Evolutionary conservation across 257 asterid genomes (phyloP), one percentile per base, ranked within the genome.

Genomic region (Solanum lycopersicoides): DNA sequence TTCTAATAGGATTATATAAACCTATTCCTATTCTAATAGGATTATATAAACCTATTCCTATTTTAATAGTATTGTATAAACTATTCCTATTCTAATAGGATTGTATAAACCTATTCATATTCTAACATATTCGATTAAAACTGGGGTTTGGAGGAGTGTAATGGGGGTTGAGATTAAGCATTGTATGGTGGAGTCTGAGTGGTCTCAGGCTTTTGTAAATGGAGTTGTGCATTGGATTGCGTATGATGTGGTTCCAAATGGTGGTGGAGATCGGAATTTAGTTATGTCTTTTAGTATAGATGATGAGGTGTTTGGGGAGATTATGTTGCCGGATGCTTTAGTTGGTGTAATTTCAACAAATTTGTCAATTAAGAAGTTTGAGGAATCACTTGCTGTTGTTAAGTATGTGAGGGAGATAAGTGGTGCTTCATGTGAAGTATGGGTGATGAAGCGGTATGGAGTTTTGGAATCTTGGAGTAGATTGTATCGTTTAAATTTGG

Each of bases 161-260:
- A 8, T 56, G 5, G 90, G 87, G 23, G 84, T 56, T 42, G 50
- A 75, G 25, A 21, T 89, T 71, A 88, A 72, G 65, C 88, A 88
- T 89, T 74, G 80, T 28, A 35, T 93, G 65, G 80, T 85, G 14
- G 92, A 90, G n/a, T 91, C 74, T 21, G 68, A 73, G 73, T 90
- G 93, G 92, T 73, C 89, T 15, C 95, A 91, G 71, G 89, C 88
- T 50, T 92, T 87, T 82, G 75, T 91, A 66, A 85, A 90, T 13
- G 93, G 96, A 28, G 20, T 25, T 82, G 88, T 92, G 44, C 95
- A 93, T 84, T 93, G 96, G 96, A 88, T 92, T 20, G 95, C 89
- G 1, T 91, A 90, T 32, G 89, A 86, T 59, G 16, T 77, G 8
- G 45, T 41, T 18, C 56, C 83, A 32, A 86, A 60, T 35, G 47